Percentiles rank a stretch among this genome's conserved stretches.
Conservation (phyloP, 1,139 yeast species). For the Hansenula sp. region DNA sequence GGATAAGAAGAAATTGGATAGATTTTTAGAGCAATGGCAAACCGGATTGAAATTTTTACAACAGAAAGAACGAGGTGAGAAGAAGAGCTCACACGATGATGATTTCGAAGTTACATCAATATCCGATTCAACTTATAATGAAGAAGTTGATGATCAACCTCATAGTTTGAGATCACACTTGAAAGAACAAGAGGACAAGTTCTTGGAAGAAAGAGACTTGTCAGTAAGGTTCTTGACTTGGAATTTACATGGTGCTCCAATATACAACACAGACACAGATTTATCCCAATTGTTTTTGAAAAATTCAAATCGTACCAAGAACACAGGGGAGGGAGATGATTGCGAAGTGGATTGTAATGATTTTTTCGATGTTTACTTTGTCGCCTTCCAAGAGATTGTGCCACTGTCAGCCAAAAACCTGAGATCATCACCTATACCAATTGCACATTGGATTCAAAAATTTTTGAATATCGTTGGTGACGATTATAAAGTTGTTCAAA, state of each 20-base stretch:
- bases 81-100: background rate
- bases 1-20: slow-evolving; percentile 8
- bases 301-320: slow-evolving; percentile 7
- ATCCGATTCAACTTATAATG: background rate
- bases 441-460: slow-evolving; percentile 33
- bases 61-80: slow-evolving; percentile 4
- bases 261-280: slow-evolving; percentile 22
- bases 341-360: background rate
- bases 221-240: slow-evolving; percentile 34
- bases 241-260: slow-evolving; percentile 42
- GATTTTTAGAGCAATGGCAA: slow-evolving; percentile 14
- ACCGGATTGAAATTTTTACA: slow-evolving; percentile 9
- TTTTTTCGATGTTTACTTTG: slow-evolving; percentile 34
- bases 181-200: slow-evolving; percentile 9
- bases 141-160: slow-evolving; percentile 2
- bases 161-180: slow-evolving; percentile 13
- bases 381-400: slow-evolving; percentile 52
- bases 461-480: slow-evolving; percentile 24
- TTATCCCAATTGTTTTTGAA: slow-evolving; percentile 21
- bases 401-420: slow-evolving; percentile 41
- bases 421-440: slow-evolving; percentile 37
- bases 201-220: slow-evolving; percentile 10
- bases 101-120: background rate
- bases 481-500: slow-evolving; percentile 29
- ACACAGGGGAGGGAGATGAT: background rate